These are phyloP conservation scores for Vitis hybrid DNA, from an alignment of 177 flowering plant genomes.

Conservation along the genomic window DNA sequence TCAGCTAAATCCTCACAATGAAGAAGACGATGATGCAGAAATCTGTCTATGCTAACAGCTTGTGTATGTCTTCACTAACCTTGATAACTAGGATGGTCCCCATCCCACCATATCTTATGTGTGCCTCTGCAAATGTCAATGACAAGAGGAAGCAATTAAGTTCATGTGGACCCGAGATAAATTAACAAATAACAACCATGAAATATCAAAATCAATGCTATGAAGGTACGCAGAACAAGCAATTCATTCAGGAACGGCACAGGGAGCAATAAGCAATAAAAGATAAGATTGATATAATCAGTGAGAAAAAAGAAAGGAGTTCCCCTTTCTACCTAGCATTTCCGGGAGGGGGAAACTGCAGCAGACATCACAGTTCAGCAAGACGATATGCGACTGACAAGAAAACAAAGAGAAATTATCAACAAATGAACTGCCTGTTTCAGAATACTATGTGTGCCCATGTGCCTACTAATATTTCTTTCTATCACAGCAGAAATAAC, in stretches of 20 bases:
- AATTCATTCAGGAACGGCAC: not conserved
- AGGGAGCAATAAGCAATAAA: not conserved
- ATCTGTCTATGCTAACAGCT: not conserved
- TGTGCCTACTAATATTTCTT: too few species aligned
- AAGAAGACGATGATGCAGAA: not conserved
- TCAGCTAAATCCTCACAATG: constrained; percentile 1
- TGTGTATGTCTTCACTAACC: constrained; percentile 37
- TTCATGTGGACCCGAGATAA: not conserved
- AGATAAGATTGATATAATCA: not conserved
- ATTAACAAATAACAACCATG: not conserved
- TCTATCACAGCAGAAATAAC: too few species aligned
- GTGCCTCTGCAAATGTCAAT: constrained; percentile 61
- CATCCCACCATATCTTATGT: constrained; percentile 75
- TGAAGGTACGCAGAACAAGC: fast-evolving
- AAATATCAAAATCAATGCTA: not conserved
- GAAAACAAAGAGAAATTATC: constrained; percentile 6
- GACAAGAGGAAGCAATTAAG: constrained; percentile 12
- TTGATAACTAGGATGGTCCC: constrained; percentile 83
- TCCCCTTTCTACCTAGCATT: constrained; percentile 61
- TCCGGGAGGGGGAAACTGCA: constrained; percentile 85
- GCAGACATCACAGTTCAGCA: constrained; percentile 93
- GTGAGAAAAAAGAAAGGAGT: constrained; percentile 11
- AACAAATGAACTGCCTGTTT: too few species aligned
- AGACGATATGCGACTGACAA: constrained; percentile 78
- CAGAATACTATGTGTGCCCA: too few species aligned